A percentile compares a stretch with the other conserved stretches of the same genome.
Conservation (phyloP, 768 basidiomycete species). For the Trametes punicea region DNA sequence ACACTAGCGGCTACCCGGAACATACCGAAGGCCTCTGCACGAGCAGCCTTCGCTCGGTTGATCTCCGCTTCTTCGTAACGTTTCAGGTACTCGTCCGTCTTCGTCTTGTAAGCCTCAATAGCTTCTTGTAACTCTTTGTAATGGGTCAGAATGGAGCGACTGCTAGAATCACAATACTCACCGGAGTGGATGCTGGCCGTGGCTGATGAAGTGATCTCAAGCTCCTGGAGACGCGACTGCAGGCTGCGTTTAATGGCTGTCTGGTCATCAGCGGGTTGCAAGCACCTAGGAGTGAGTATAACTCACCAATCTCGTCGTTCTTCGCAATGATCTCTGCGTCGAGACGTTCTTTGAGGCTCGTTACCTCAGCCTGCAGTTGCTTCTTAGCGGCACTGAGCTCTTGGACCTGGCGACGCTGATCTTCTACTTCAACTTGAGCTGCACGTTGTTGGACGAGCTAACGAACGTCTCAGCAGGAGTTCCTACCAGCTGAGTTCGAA, state of each 20-base stretch:
- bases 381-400: conserved; percentile 57
- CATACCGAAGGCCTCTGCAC: conserved; percentile 61
- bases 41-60: conserved; percentile 58
- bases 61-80: conserved; percentile 69
- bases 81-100: conserved; percentile 54
- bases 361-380: conserved; percentile 53
- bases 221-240: conserved; percentile 57
- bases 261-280: neutral
- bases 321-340: conserved; percentile 49
- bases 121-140: conserved; percentile 58
- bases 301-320: conserved; percentile 56
- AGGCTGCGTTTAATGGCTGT: conserved; percentile 58
- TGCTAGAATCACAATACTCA: conserved; percentile 26
- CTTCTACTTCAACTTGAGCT: conserved; percentile 62
- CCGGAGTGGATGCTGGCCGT: conserved; percentile 60
- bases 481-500: too few relatives aligned
- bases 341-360: conserved; percentile 51
- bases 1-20: neutral
- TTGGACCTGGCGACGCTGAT: conserved; percentile 56
- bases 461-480: neutral
- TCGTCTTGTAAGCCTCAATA: conserved; percentile 62
- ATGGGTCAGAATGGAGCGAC: neutral
- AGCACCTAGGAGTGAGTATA: neutral
- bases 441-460: conserved; percentile 67
- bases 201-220: conserved; percentile 56